Conservation (phyloP, 2,329 filamentous ascomycete species). For the Emergomyces orientalis region DNA sequence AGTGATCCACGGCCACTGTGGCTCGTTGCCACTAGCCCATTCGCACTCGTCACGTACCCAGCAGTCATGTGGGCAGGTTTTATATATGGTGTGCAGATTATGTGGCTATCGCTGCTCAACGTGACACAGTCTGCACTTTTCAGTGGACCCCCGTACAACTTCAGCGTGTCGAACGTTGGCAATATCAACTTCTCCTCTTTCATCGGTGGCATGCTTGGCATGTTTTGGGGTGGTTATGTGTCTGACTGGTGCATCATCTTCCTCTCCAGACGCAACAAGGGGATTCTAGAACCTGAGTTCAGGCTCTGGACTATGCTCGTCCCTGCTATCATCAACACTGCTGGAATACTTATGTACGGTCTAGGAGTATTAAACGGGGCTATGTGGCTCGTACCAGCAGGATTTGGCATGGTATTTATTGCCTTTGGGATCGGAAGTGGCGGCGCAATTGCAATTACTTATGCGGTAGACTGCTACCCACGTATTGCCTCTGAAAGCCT, state of each 20-base stretch:
- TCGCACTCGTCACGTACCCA: slow-evolving; percentile 24
- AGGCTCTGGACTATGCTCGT: slow-evolving; percentile 30
- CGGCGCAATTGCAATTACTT: slow-evolving; percentile 21
- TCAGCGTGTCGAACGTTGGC: slow-evolving; percentile 22
- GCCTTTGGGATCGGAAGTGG: slow-evolving; percentile 22
- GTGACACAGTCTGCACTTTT: slow-evolving; percentile 26
- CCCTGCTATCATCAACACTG: slow-evolving; percentile 21
- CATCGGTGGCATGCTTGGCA: slow-evolving; percentile 31
- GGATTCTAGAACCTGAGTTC: slow-evolving; percentile 40
- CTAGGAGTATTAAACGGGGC: slow-evolving; percentile 22
- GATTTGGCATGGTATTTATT: slow-evolving; percentile 24
- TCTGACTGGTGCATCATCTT: slow-evolving; percentile 31
- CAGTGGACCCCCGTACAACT: slow-evolving; percentile 22
- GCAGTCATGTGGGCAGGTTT: slow-evolving; percentile 24
- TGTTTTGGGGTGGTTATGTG: slow-evolving; percentile 26
- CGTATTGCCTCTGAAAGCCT: slow-evolving; percentile 22
- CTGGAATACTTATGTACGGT: slow-evolving; percentile 22
- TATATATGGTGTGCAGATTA: slow-evolving; percentile 22
- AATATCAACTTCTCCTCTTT: slow-evolving; percentile 27
- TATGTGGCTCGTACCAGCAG: slow-evolving; percentile 22
- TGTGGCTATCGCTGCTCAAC: slow-evolving; percentile 27
- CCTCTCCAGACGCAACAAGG: slow-evolving; percentile 29
- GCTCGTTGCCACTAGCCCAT: slow-evolving; percentile 24
- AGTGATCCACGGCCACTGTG: slow-evolving; percentile 17
- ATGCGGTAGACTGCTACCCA: slow-evolving; percentile 23